These are phyloP conservation scores for Spergularia azorica DNA, from an alignment of 179 eudicot genomes.

Conservation along the genomic window DNA sequence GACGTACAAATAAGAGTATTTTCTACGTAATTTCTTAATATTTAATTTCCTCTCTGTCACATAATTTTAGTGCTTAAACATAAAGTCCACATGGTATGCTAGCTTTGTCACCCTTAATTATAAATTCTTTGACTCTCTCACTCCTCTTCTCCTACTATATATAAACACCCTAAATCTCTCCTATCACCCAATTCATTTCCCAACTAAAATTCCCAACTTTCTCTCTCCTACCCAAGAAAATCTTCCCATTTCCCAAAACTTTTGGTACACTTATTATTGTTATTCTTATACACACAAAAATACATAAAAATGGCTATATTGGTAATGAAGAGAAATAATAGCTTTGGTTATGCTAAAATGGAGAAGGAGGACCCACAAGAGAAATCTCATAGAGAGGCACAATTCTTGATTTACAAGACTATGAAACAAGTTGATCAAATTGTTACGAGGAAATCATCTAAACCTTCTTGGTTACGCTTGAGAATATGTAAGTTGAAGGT, in stretches of 20 bases:
- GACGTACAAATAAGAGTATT: neutral
- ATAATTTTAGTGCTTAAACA: constrained; percentile 11
- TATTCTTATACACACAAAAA: neutral
- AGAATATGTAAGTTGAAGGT: constrained; percentile 62
- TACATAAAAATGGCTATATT: constrained; percentile 25
- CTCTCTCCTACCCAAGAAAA: neutral
- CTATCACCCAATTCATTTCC: neutral
- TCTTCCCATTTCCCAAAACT: neutral
- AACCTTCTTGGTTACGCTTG: constrained; percentile 47
- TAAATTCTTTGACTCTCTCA: constrained; percentile 17
- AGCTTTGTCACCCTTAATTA: constrained; percentile 5
- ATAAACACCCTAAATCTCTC: constrained; percentile 11
- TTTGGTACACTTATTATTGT: neutral
- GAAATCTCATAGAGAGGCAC: constrained; percentile 50
- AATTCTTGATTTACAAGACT: constrained; percentile 69
- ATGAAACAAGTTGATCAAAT: constrained; percentile 51
- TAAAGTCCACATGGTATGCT: constrained; percentile 16
- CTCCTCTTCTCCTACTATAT: constrained; percentile 9
- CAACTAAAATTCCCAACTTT: neutral
- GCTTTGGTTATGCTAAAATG: constrained; percentile 52
- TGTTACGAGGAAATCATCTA: constrained; percentile 19
- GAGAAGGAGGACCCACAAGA: constrained; percentile 66
- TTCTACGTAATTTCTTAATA: constrained; percentile 6
- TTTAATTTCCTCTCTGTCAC: constrained; percentile 5
- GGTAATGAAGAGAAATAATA: constrained; percentile 15